Conservation (phyloP, 805 yeast species). For the Myxozyma vanderwaltii region DNA sequence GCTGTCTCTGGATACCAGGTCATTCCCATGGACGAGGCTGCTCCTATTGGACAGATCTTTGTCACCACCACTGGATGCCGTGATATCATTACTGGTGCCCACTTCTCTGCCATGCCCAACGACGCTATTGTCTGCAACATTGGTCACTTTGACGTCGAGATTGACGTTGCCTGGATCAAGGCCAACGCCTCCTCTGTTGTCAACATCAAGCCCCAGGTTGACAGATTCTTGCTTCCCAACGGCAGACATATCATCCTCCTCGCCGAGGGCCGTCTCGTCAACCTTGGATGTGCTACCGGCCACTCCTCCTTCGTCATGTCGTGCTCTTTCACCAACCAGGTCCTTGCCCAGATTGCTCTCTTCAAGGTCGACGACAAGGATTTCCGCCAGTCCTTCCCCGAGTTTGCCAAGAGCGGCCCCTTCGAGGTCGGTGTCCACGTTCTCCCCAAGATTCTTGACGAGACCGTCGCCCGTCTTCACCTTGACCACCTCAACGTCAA, state of each 20-base stretch:
- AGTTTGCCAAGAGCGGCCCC: conserved; percentile 90
- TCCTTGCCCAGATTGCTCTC: conserved; percentile 96
- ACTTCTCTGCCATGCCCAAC: conserved; percentile 93
- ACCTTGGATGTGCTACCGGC: conserved; percentile 99
- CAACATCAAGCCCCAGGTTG: conserved; percentile 99
- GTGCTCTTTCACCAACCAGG: conserved; percentile 99
- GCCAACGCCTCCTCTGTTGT: conserved; percentile 89
- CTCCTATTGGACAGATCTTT: conserved; percentile 89
- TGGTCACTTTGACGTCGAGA: conserved; percentile 99
- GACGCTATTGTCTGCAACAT: conserved; percentile 99
- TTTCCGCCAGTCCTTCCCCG: conserved; percentile 80
- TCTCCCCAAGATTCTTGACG: conserved; percentile 97
- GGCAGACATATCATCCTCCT: conserved; percentile 94
- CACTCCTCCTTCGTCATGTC: conserved; percentile 99
- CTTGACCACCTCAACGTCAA: conserved; percentile 90
- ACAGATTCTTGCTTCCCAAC: conserved; percentile 84
- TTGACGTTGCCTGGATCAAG: conserved; percentile 98
- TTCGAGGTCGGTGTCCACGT: conserved; percentile 91
- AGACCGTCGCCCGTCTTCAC: conserved; percentile 97
- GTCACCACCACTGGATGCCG: conserved; percentile 99
- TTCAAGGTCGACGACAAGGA: conserved; percentile 81
- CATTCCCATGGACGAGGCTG: conserved; percentile 91
- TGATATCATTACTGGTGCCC: conserved; percentile 89
- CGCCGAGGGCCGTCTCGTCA: conserved; percentile 99
- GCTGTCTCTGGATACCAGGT: conserved; percentile 99